Base-by-base conservation (phyloP, 2,329 filamentous ascomycete genomes). In the Cercospora sojina region DNA sequence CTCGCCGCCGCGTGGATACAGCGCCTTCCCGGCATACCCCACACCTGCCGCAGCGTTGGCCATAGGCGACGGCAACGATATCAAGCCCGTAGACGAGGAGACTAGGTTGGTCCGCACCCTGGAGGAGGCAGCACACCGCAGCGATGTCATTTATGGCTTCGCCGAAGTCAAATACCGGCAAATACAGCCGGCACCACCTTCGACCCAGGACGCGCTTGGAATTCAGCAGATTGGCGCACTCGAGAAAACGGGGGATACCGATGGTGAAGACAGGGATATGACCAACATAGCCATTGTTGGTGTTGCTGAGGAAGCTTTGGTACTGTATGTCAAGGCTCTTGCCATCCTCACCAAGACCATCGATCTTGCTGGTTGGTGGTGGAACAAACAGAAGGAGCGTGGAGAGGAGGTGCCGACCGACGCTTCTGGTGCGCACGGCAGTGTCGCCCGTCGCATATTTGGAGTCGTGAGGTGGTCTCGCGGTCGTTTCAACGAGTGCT, bases 161-260 rank as follows among this genome's bases (percentile, higher is more conserved):
- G 95, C 95, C 5, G 94, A 99, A 80, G 94, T 99, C 76, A 99
- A 99, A 79, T 97, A 96, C 80, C 95, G 96, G 79, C 95, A 99
- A 79, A 85, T 99, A n/a, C 87, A 97, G 59, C 95, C 95, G 3
- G 82, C 95, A 53, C 88, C 92, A 1, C 95, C 94, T 1, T 94
- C 91, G 0, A 67, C 71, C 2, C 88, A 91, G 58, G 88, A 90
- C 71, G 88, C 87, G 5, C 84, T 92, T 3, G 89, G 90, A 6
- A 81, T 83, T 51, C 81, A 80, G 59, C 77, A 79, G 60, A 88
- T 89, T 13, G 78, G 85, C n/a, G 80, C 81, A 3, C 76, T 81
- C 8, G 87, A 90, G 3, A 74, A 75, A 83, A 69, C 76, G 12
- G 86, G 88, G 20, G 77, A 78, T 4, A 80, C 83, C n/a, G 79